A percentile compares a stretch with the other conserved stretches of the same genome.
phyloP scores from a whole-genome alignment of 148 eudicot genomes.

The Vaccinium myrtillus region DNA sequence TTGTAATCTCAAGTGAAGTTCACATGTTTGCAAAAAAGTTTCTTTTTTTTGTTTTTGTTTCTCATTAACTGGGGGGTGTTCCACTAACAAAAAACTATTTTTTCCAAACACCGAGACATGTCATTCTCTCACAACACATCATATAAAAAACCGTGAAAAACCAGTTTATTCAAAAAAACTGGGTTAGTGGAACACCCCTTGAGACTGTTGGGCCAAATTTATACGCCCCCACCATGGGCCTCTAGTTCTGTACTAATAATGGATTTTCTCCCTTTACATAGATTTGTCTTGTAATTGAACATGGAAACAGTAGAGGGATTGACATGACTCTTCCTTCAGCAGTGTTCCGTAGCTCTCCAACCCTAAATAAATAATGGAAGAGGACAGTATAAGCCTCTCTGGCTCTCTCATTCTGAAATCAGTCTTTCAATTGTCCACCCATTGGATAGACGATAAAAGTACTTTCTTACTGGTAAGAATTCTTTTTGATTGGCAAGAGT shows the following conservation, averaged over 20 bases:
- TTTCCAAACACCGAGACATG: too few relatives aligned
- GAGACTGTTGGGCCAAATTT: background rate
- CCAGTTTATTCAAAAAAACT: too few relatives aligned
- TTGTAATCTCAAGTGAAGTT: background rate
- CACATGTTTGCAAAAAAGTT: background rate
- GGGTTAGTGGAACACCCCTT: too few relatives aligned
- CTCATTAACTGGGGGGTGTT: too few relatives aligned
- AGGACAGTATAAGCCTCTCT: background rate
- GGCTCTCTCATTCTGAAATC: background rate
- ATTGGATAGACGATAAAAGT: too few relatives aligned
- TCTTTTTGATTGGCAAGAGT: too few relatives aligned
- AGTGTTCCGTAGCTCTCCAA: conserved; percentile 13
- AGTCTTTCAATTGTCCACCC: too few relatives aligned
- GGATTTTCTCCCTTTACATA: background rate
- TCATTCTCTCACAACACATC: too few relatives aligned
- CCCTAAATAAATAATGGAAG: background rate
- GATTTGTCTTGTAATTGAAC: background rate
- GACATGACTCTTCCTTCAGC: conserved; percentile 9
- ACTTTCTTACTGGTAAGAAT: too few relatives aligned
- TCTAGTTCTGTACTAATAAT: background rate
- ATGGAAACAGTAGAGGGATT: background rate
- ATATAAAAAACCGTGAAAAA: too few relatives aligned
- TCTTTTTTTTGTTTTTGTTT: background rate
- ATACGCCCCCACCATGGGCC: background rate
- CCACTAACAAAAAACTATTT: too few relatives aligned